Percentiles rank a stretch among this genome's conserved stretches.
These are phyloP conservation scores for Ogataea paraovalis DNA, from an alignment of 805 yeast genomes.

Conservation along the genomic window DNA sequence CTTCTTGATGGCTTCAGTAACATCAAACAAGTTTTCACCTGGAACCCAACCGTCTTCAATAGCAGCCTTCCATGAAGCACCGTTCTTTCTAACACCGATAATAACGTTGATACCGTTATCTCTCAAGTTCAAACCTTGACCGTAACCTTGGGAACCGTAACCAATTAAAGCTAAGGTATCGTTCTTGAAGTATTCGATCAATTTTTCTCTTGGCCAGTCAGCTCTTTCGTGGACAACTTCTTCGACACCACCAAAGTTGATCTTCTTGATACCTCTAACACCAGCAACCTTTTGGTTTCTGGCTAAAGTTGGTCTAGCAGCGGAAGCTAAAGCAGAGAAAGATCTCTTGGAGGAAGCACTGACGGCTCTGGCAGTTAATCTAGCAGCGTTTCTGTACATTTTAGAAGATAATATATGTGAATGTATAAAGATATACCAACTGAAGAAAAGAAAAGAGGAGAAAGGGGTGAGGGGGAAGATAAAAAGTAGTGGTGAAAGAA, in stretches of 20 bases:
- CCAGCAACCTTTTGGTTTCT: conserved; percentile 44
- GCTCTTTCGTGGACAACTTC: conserved; percentile 97
- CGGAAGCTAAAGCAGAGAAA: conserved; percentile 45
- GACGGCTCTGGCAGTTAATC: conserved; percentile 43
- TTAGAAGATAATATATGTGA: neutral
- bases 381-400: conserved; percentile 43
- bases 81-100: conserved; percentile 96
- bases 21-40: conserved; percentile 96
- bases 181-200: conserved; percentile 93
- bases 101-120: conserved; percentile 98
- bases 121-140: conserved; percentile 98
- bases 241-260: conserved; percentile 93
- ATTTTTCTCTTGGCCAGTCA: conserved; percentile 99
- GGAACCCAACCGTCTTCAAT: conserved; percentile 99
- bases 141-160: conserved; percentile 99
- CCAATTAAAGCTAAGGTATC: conserved; percentile 97
- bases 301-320: conserved; percentile 43
- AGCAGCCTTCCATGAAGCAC: conserved; percentile 99
- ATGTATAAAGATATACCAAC: conserved; percentile 18
- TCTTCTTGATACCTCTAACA: conserved; percentile 90
- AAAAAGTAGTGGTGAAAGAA: neutral
- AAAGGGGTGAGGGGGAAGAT: neutral
- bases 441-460: neutral
- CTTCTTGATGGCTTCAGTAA: conserved; percentile 83
- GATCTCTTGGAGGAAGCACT: conserved; percentile 56